Percentiles rank a stretch among this genome's conserved stretches.
Conservation (phyloP, 352 stramenopile genomes). For the Globisporangium iwayamae region DNA sequence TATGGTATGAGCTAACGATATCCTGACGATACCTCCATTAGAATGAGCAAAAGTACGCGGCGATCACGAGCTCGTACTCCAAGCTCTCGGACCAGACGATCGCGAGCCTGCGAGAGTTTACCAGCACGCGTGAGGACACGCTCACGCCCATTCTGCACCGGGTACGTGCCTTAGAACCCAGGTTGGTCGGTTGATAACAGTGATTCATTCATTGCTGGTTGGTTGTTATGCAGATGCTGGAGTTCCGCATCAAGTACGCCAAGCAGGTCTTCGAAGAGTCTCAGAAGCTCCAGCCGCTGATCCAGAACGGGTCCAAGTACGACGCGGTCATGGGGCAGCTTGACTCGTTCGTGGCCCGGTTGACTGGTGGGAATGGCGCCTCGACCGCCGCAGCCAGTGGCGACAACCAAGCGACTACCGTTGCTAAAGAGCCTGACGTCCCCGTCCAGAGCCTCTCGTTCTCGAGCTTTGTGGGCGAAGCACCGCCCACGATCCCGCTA, state of each 20-base stretch:
- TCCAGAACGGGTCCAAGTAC: conserved; percentile 37
- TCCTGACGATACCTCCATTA: not conserved
- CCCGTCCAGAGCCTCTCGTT: conserved; percentile 56
- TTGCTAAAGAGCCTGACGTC: not conserved
- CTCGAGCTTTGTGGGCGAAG: conserved; percentile 60
- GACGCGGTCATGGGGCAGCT: conserved; percentile 43
- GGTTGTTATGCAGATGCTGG: conserved; percentile 29
- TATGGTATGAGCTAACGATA: not conserved
- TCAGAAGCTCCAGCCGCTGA: conserved; percentile 42
- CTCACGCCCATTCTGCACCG: conserved; percentile 63
- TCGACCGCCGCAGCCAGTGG: not conserved
- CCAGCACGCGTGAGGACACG: conserved; percentile 49
- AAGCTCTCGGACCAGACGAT: conserved; percentile 64
- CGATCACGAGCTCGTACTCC: conserved; percentile 61
- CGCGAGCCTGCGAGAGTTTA: conserved; percentile 54
- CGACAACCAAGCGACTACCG: not conserved
- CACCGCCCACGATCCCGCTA: conserved; percentile 10
- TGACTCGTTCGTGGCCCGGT: conserved; percentile 29
- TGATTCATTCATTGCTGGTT: not conserved
- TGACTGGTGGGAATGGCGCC: conserved; percentile 8
- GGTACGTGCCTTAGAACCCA: conserved; percentile 14
- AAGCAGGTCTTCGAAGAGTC: conserved; percentile 50
- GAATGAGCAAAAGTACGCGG: conserved; percentile 79
- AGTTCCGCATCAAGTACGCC: conserved; percentile 65
- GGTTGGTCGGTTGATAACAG: no score